Percentiles rank a stretch among this genome's conserved stretches.
These are phyloP conservation scores for Gaillardinia entomophila DNA, from an alignment of 805 yeast genomes.

Conservation along the genomic window DNA sequence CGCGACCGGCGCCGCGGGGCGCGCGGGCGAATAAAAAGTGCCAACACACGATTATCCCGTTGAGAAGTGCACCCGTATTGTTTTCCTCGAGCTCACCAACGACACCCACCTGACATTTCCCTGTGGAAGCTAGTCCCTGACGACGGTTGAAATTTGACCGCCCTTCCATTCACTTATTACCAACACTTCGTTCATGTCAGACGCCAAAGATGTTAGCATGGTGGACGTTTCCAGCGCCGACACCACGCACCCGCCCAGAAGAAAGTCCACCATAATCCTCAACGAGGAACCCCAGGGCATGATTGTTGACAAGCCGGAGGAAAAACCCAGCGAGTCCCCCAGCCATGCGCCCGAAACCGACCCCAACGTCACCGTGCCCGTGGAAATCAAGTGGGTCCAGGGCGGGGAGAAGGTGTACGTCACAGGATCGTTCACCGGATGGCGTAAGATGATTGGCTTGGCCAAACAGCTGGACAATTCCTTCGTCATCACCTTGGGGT, in stretches of 20 bases:
- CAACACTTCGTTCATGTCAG: no score
- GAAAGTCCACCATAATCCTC: constrained; percentile 68
- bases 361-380: constrained; percentile 35
- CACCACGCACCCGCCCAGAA: constrained; percentile 30
- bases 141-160: no score
- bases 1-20: no score
- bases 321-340: constrained; percentile 18
- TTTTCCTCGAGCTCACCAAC: no score
- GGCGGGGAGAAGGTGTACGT: constrained; percentile 96
- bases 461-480: constrained; percentile 47
- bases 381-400: constrained; percentile 86
- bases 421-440: constrained; percentile 95
- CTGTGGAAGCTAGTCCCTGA: no score
- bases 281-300: constrained; percentile 56
- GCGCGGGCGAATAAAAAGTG: no score
- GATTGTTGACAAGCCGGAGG: constrained; percentile 32
- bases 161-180: no score
- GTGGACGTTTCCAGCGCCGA: constrained; percentile 34
- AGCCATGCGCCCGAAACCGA: constrained; percentile 13
- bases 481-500: constrained; percentile 63
- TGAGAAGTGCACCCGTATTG: no score
- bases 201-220: constrained; percentile 34
- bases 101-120: no score
- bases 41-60: no score
- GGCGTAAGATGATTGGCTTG: constrained; percentile 96